A percentile compares a stretch with the other conserved stretches of the same genome.
phyloP scores from a whole-genome alignment of 495 filamentous ascomycete species.

The Cladorrhinum samala region DNA sequence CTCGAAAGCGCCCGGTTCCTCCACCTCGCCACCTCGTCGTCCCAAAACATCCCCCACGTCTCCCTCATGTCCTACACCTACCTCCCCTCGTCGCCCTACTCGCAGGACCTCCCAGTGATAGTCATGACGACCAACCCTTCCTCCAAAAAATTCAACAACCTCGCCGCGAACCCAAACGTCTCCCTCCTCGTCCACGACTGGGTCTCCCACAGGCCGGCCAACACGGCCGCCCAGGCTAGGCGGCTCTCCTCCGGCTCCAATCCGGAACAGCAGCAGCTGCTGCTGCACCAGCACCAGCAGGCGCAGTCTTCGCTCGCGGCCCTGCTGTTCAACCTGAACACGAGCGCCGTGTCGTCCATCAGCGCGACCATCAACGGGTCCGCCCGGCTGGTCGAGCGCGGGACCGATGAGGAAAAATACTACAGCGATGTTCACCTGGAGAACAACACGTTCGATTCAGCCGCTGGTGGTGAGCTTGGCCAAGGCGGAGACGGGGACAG shows the following conservation, averaged over 20 bases:
- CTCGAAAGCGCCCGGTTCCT: constrained; percentile 95
- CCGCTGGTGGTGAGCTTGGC: constrained; percentile 9
- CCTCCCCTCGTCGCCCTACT: constrained; percentile 75
- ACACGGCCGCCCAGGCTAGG: constrained; percentile 51
- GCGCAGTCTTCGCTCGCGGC: constrained; percentile 66
- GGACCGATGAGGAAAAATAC: constrained; percentile 73
- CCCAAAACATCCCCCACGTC: constrained; percentile 78
- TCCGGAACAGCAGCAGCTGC: constrained; percentile 38
- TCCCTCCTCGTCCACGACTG: constrained; percentile 94
- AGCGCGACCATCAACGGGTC: constrained; percentile 86
- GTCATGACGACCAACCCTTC: constrained; percentile 91
- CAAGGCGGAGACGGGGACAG: constrained; percentile 16
- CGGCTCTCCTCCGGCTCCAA: constrained; percentile 45
- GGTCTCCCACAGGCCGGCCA: constrained; percentile 90
- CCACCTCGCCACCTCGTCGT: constrained; percentile 79
- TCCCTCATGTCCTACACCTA: constrained; percentile 99
- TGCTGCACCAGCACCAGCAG: constrained; percentile 55
- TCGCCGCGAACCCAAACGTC: constrained; percentile 81
- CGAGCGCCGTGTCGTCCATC: constrained; percentile 79
- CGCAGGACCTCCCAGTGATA: constrained; percentile 57
- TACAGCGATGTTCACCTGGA: constrained; percentile 77
- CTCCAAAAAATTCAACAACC: constrained; percentile 83
- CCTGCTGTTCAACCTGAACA: constrained; percentile 83
- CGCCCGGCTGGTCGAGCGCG: constrained; percentile 63
- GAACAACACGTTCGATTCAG: constrained; percentile 76